These are phyloP conservation scores for Conticribra weissflogii DNA, from an alignment of 108 stramenopile species.

Conservation along the genomic window DNA sequence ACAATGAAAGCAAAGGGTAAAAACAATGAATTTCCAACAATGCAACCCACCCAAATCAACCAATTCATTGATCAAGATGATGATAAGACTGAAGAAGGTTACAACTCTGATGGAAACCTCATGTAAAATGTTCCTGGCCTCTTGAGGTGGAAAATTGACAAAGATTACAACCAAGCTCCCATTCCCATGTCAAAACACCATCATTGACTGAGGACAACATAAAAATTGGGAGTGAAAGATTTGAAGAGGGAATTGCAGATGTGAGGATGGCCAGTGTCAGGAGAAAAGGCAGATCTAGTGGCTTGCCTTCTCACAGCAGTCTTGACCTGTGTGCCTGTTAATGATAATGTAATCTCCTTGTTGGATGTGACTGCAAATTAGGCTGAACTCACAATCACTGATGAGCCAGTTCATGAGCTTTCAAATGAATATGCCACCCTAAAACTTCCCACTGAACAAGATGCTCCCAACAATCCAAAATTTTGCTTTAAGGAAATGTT, in stretches of 20 bases:
- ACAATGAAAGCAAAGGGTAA: no score
- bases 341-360: not conserved
- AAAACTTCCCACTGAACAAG: conserved; percentile 16
- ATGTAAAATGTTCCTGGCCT: not conserved
- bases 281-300: not conserved
- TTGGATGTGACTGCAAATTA: conserved; percentile 20
- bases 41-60: no score
- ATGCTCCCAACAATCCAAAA: conserved; percentile 14
- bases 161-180: not conserved
- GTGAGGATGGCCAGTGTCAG: conserved; percentile 2
- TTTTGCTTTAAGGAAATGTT: conserved; percentile 2
- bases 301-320: conserved; percentile 2
- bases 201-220: no score
- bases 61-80: not conserved
- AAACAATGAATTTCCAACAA: no score
- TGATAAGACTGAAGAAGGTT: not conserved
- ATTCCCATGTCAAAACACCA: no score
- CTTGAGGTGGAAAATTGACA: not conserved
- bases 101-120: not conserved
- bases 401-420: conserved; percentile 14
- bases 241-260: conserved; percentile 16
- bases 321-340: conserved; percentile 5
- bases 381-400: conserved; percentile 1
- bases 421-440: conserved; percentile 14
- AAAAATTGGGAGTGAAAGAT: no score